Evolutionary conservation across 2,329 filamentous ascomycete genomes (phyloP).

Genomic region (Botrytis fragariae): DNA sequence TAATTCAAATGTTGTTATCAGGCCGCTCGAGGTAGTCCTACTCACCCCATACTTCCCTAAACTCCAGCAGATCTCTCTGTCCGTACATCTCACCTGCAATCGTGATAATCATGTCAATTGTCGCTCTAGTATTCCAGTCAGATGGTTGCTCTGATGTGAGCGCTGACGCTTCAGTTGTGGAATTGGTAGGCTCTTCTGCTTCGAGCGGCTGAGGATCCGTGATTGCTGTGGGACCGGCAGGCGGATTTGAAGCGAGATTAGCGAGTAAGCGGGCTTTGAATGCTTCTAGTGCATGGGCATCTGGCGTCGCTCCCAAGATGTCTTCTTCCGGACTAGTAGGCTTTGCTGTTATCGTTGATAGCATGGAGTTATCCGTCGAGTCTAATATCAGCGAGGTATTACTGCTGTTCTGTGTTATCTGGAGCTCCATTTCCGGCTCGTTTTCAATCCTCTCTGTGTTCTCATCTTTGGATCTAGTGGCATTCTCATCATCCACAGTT

Average conservation of each 20-base stretch:
- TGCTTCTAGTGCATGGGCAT: background rate
- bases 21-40: background rate
- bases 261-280: slow-evolving; percentile 7
- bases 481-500: slow-evolving; percentile 38
- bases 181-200: background rate
- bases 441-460: background rate
- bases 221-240: background rate
- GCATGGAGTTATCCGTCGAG: background rate
- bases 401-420: background rate
- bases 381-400: background rate
- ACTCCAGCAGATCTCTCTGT: slow-evolving; percentile 79
- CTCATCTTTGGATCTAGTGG: slow-evolving; percentile 22
- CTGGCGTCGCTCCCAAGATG: background rate
- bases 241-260: background rate
- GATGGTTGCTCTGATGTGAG: slow-evolving; percentile 21
- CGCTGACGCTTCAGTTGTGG: background rate
- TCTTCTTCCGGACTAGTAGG: background rate
- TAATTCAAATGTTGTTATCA: background rate
- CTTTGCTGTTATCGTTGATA: background rate
- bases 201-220: background rate
- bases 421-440: background rate
- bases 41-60: slow-evolving; percentile 55
- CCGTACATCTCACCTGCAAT: slow-evolving; percentile 86
- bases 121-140: slow-evolving; percentile 52
- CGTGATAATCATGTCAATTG: slow-evolving; percentile 88